Conservation (phyloP, 1,139 yeast species). For the Taphrina communis region DNA sequence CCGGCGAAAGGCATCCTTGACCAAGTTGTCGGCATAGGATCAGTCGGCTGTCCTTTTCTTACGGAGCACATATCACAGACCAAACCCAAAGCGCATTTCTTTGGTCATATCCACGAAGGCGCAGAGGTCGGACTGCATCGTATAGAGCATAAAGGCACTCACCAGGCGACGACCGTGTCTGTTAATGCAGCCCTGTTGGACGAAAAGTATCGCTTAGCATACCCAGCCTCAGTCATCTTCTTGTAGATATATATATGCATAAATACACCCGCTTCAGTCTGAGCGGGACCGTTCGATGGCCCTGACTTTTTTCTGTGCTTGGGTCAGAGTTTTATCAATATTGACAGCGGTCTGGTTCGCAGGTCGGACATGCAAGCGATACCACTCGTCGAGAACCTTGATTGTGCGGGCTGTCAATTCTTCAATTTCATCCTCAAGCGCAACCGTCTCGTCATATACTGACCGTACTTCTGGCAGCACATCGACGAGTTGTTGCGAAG, state of each 20-base stretch:
- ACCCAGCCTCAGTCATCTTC: slow-evolving; percentile 22
- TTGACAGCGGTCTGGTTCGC: slow-evolving; percentile 1
- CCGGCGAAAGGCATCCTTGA: slow-evolving; percentile 36
- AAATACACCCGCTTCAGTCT: too few species aligned
- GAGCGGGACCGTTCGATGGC: not conserved
- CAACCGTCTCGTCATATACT: not conserved
- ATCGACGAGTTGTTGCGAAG: slow-evolving; percentile 9
- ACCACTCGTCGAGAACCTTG: slow-evolving; percentile 25
- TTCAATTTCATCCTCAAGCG: slow-evolving; percentile 3
- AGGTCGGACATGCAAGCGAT: slow-evolving; percentile 16
- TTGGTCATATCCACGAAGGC: slow-evolving; percentile 40
- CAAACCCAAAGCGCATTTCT: slow-evolving; percentile 25
- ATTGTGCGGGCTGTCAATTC: slow-evolving; percentile 8
- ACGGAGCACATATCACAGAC: not conserved
- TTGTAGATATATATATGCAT: slow-evolving; percentile 3
- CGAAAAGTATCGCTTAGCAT: slow-evolving; percentile 17
- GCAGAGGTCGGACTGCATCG: slow-evolving; percentile 25
- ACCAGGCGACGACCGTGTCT: not conserved
- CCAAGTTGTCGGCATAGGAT: slow-evolving; percentile 15
- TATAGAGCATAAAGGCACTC: not conserved
- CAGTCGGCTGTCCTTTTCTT: slow-evolving; percentile 36
- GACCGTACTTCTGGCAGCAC: slow-evolving; percentile 15
- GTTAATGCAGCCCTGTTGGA: slow-evolving; percentile 34
- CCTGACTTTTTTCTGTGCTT: slow-evolving; percentile 3
- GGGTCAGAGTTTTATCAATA: not conserved